Evolutionary conservation across 306 rosid genomes (phyloP).

Genomic region (Urtica urens): DNA sequence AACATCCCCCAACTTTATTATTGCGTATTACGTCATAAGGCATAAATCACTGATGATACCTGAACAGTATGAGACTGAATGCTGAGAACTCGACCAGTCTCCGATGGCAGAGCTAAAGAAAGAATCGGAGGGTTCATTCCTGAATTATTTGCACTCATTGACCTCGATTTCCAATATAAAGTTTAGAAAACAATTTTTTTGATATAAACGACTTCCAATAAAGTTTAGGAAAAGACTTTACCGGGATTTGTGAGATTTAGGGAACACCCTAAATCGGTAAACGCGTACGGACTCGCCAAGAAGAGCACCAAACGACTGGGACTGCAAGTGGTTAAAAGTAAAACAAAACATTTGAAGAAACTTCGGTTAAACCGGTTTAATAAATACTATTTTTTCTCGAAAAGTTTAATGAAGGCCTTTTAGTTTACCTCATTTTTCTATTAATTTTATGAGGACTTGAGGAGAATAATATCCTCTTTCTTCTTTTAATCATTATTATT

Average conservation of each 20-base stretch:
- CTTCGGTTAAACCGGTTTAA: not conserved
- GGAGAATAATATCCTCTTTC: no score
- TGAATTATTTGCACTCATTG: constrained; percentile 13
- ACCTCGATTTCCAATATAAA: constrained; percentile 8
- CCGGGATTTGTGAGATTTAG: constrained; percentile 24
- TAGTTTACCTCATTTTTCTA: no score
- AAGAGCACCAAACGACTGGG: not conserved
- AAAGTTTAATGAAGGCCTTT: no score
- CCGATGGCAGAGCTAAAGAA: constrained; percentile 56
- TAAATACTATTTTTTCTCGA: no score
- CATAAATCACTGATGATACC: no score
- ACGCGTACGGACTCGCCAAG: not conserved
- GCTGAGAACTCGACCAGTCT: constrained; percentile 69
- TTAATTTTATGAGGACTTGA: no score
- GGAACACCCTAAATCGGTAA: constrained; percentile 1
- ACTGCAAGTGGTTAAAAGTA: constrained; percentile 21
- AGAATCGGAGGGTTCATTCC: constrained; percentile 69
- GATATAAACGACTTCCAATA: not conserved
- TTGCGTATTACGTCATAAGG: no score
- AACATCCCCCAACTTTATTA: no score
- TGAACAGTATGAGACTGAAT: constrained; percentile 79
- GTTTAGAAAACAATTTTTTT: not conserved
- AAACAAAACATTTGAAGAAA: not conserved
- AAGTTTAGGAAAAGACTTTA: not conserved
- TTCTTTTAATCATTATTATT: no score